phyloP scores from a whole-genome alignment of 257 asterid genomes.

The Ilex aquifolium region DNA sequence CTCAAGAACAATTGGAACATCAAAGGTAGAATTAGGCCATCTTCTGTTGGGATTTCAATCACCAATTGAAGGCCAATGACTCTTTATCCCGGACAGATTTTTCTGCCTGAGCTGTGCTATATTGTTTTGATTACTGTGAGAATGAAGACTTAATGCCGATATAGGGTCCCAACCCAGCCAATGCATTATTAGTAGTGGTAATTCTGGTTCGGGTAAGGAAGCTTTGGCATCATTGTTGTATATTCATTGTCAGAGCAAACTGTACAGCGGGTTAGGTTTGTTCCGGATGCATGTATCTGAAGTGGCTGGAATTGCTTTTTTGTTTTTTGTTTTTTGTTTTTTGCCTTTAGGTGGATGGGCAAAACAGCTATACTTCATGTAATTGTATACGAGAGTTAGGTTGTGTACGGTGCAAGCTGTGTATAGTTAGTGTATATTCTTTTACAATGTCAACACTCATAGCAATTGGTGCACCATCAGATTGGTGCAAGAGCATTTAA shows the following conservation, averaged over 20 bases:
- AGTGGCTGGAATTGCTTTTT: slow-evolving; percentile 23
- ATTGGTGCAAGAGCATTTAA: slow-evolving; percentile 12
- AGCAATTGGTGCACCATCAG: slow-evolving; percentile 17
- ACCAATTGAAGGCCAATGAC: slow-evolving; percentile 1
- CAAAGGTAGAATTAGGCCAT: slow-evolving; percentile 26
- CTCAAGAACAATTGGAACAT: slow-evolving; percentile 39
- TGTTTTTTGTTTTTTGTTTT: slow-evolving; percentile 6
- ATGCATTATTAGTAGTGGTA: not conserved
- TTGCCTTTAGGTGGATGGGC: slow-evolving; percentile 17
- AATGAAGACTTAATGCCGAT: slow-evolving; percentile 15
- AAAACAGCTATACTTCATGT: slow-evolving; percentile 43
- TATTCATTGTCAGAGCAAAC: slow-evolving; percentile 21
- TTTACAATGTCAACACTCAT: slow-evolving; percentile 24
- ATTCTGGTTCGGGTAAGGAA: slow-evolving; percentile 13
- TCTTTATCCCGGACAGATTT: slow-evolving; percentile 3
- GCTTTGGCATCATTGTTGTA: slow-evolving; percentile 32
- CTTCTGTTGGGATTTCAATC: not conserved
- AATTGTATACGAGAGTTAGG: slow-evolving; percentile 37
- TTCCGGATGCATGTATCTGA: slow-evolving; percentile 38
- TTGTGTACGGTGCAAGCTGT: slow-evolving; percentile 27
- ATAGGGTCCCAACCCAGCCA: not conserved
- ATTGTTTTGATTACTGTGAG: not conserved
- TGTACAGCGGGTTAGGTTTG: slow-evolving; percentile 37
- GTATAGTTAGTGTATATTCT: slow-evolving; percentile 56
- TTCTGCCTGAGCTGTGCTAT: slow-evolving; percentile 16